phyloP scores from a whole-genome alignment of 2,329 filamentous ascomycete species.

The Passalora sequoiae region DNA sequence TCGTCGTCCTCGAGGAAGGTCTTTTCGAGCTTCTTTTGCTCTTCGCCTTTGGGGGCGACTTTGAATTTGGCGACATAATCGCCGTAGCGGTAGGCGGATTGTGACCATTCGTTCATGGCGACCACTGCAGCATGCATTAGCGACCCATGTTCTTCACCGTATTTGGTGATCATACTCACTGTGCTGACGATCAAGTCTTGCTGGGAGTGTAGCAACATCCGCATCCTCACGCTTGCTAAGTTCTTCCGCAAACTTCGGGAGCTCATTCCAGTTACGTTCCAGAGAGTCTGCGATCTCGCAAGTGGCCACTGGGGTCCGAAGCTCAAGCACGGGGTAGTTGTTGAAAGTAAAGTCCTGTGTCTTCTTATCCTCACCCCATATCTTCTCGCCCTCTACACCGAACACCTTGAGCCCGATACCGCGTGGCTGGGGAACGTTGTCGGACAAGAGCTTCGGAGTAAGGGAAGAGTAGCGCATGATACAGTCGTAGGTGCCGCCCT shows the following conservation, averaged over 20 bases:
- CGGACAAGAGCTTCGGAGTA: conserved; percentile 35
- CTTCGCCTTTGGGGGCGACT: conserved; percentile 30
- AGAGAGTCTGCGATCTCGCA: conserved; percentile 33
- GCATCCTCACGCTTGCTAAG: conserved; percentile 27
- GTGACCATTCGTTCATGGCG: conserved; percentile 33
- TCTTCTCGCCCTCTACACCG: conserved; percentile 34
- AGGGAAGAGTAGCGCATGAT: conserved; percentile 37
- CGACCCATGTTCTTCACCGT: no score
- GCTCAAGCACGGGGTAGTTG: conserved; percentile 33
- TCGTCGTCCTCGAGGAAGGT: conserved; percentile 25
- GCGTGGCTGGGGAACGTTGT: conserved; percentile 35
- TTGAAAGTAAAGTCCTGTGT: conserved; percentile 35
- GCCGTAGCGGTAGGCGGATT: conserved; percentile 34
- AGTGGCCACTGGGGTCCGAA: conserved; percentile 30
- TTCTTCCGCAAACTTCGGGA: conserved; percentile 31
- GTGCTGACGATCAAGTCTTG: conserved; percentile 29
- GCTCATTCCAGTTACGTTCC: conserved; percentile 33
- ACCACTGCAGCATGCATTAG: conserved; percentile 25
- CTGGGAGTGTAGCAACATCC: conserved; percentile 29
- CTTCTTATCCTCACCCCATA: conserved; percentile 34
- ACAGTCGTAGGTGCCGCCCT: conserved; percentile 33
- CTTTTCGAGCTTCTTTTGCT: conserved; percentile 28
- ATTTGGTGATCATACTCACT: conserved; percentile 26
- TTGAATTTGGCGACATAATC: conserved; percentile 34
- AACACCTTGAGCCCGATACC: conserved; percentile 37